Evolutionary conservation across 805 yeast species (phyloP).

Genomic region (Hanseniaspora clermontiae): DNA sequence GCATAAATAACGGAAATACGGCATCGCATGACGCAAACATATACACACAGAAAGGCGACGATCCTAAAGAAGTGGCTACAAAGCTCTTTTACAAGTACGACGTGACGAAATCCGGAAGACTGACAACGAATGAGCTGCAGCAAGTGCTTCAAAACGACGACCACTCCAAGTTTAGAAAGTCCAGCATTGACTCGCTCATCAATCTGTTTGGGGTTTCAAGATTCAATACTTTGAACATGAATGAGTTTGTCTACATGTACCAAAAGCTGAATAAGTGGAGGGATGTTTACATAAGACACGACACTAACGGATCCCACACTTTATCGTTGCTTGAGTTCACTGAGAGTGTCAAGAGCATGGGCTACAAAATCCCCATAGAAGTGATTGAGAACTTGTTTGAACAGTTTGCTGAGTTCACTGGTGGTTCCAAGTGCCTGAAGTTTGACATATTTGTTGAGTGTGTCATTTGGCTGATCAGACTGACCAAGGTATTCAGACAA

Average conservation of each 20-base stretch:
- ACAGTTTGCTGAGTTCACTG: constrained; percentile 26
- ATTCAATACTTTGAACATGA: constrained; percentile 26
- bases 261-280: constrained; percentile 28
- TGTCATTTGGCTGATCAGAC: constrained; percentile 59
- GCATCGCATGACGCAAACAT: background rate
- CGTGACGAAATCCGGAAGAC: constrained; percentile 22
- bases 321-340: constrained; percentile 25
- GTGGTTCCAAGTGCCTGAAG: constrained; percentile 35
- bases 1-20: background rate
- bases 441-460: constrained; percentile 77
- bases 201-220: constrained; percentile 28
- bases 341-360: constrained; percentile 26
- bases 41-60: constrained; percentile 15
- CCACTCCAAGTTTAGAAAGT: constrained; percentile 23
- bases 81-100: constrained; percentile 27
- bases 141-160: constrained; percentile 29
- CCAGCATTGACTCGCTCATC: constrained; percentile 28
- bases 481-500: constrained; percentile 67
- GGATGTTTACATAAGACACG: constrained; percentile 28
- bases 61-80: constrained; percentile 23
- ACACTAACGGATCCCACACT: constrained; percentile 26
- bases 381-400: constrained; percentile 28
- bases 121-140: constrained; percentile 27
- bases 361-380: constrained; percentile 27
- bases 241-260: constrained; percentile 26